Conservation (phyloP, 805 yeast genomes). For the Kluyveromyces nonfermentans region DNA sequence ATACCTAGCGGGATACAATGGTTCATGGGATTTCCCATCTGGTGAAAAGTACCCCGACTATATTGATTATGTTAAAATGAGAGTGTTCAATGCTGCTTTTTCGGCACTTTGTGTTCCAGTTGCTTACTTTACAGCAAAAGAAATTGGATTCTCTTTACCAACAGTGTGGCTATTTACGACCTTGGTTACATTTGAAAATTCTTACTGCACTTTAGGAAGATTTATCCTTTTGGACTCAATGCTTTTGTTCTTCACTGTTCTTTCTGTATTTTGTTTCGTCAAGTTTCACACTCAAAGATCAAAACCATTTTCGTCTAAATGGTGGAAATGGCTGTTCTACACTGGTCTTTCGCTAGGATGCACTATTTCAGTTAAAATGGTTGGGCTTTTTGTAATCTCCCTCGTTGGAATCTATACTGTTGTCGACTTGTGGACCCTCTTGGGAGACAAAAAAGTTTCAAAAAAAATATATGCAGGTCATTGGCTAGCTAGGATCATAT, state of each 20-base stretch:
- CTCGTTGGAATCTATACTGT: conserved; percentile 85
- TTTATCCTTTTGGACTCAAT: conserved; percentile 71
- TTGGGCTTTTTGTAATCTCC: conserved; percentile 83
- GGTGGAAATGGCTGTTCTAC: conserved; percentile 90
- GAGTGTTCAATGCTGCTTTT: conserved; percentile 61
- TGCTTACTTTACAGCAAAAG: conserved; percentile 60
- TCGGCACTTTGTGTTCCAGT: conserved; percentile 59
- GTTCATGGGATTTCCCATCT: conserved; percentile 63
- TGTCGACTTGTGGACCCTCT: conserved; percentile 75
- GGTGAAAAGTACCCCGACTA: conserved; percentile 57
- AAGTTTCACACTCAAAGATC: conserved; percentile 42
- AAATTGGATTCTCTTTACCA: conserved; percentile 41
- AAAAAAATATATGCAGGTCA: conserved; percentile 44
- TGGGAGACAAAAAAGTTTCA: conserved; percentile 56
- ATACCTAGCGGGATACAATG: conserved; percentile 72
- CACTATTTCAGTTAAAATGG: conserved; percentile 91
- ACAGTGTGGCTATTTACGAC: conserved; percentile 53
- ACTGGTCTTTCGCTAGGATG: conserved; percentile 87
- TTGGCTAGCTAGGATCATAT: conserved; percentile 58
- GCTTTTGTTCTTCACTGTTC: conserved; percentile 64
- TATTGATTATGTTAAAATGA: conserved; percentile 53
- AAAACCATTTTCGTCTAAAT: conserved; percentile 54
- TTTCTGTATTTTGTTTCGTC: conserved; percentile 54
- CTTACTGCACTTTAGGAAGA: conserved; percentile 61
- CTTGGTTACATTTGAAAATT: conserved; percentile 57